These are phyloP conservation scores for Phytophthora chlamydospora DNA, from an alignment of 352 stramenopile species.

Conservation along the genomic window DNA sequence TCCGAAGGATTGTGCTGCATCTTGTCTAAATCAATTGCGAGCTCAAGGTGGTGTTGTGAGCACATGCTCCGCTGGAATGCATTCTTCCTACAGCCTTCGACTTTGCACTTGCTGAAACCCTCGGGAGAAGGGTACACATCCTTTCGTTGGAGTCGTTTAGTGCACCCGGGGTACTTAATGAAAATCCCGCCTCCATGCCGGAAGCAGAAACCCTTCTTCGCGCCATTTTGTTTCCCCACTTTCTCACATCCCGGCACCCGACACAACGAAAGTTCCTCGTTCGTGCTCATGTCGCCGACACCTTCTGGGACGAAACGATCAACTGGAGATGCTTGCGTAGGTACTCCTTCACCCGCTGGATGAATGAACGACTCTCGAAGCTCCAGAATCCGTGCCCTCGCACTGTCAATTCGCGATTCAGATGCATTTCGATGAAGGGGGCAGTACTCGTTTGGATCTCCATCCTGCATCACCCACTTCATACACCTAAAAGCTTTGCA, in stretches of 20 bases:
- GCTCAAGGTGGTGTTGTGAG: background rate
- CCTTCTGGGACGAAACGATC: too few species aligned
- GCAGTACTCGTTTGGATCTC: slow-evolving; percentile 1
- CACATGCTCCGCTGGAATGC: background rate
- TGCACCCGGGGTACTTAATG: slow-evolving; percentile 3
- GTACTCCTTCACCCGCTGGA: too few species aligned
- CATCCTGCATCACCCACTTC: slow-evolving; percentile 3
- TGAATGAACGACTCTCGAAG: background rate
- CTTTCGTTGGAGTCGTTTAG: slow-evolving; percentile 5
- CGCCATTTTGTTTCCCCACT: background rate
- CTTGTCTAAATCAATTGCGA: too few species aligned
- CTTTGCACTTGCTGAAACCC: slow-evolving; percentile 12
- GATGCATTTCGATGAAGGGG: background rate
- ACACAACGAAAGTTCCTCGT: too few species aligned
- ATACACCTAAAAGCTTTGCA: slow-evolving; percentile 11
- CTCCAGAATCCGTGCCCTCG: background rate
- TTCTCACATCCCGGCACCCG: slow-evolving; percentile 6
- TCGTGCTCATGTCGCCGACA: too few species aligned
- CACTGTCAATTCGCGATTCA: background rate
- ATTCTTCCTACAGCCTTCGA: slow-evolving; percentile 3
- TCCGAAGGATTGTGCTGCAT: too few species aligned
- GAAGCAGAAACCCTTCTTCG: slow-evolving; percentile 12
- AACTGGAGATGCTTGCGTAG: too few species aligned
- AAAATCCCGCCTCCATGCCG: slow-evolving; percentile 5
- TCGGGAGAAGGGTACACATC: slow-evolving; percentile 3